Evolutionary conservation across 2,329 filamentous ascomycete genomes (phyloP).

Genomic region (Leptographium radiaticola): DNA sequence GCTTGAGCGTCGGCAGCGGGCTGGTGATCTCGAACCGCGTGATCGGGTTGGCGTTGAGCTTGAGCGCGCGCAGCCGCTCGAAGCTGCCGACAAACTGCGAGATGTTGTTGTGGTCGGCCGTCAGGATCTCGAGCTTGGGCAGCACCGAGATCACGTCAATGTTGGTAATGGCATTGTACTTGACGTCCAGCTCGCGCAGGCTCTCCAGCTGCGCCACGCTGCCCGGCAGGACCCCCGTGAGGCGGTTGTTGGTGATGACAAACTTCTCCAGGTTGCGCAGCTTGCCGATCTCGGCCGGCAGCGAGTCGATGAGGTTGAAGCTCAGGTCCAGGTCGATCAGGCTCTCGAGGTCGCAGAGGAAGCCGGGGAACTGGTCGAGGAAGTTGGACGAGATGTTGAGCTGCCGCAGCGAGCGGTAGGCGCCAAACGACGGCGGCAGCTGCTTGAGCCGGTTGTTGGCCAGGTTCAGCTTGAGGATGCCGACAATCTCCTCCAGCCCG

Average conservation of each 20-base stretch:
- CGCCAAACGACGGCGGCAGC: slow-evolving; percentile 70
- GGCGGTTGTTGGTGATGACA: slow-evolving; percentile 89
- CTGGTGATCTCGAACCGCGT: slow-evolving; percentile 79
- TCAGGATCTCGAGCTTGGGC: slow-evolving; percentile 75
- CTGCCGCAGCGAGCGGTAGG: slow-evolving; percentile 65
- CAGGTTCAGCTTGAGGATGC: slow-evolving; percentile 77
- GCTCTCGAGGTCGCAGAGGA: slow-evolving; percentile 68
- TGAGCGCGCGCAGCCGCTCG: slow-evolving; percentile 66
- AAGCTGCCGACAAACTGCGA: slow-evolving; percentile 88
- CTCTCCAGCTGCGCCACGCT: slow-evolving; percentile 61
- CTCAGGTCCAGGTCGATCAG: slow-evolving; percentile 90
- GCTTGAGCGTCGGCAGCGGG: slow-evolving; percentile 68
- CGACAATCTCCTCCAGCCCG: slow-evolving; percentile 60
- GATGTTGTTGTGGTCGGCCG: slow-evolving; percentile 84
- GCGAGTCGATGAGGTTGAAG: slow-evolving; percentile 75
- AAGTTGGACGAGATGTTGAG: slow-evolving; percentile 92
- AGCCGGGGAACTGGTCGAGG: slow-evolving; percentile 70
- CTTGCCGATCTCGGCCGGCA: slow-evolving; percentile 68
- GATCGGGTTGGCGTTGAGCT: slow-evolving; percentile 88
- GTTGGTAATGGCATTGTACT: slow-evolving; percentile 79
- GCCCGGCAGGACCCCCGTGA: slow-evolving; percentile 61
- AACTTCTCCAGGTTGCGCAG: slow-evolving; percentile 73
- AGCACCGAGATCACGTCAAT: slow-evolving; percentile 80
- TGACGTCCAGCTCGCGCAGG: slow-evolving; percentile 82
- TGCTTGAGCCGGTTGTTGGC: slow-evolving; percentile 81